A percentile compares a stretch with the other conserved stretches of the same genome.
Conservation (phyloP, 768 basidiomycete genomes). For the Paxillus involutus region DNA sequence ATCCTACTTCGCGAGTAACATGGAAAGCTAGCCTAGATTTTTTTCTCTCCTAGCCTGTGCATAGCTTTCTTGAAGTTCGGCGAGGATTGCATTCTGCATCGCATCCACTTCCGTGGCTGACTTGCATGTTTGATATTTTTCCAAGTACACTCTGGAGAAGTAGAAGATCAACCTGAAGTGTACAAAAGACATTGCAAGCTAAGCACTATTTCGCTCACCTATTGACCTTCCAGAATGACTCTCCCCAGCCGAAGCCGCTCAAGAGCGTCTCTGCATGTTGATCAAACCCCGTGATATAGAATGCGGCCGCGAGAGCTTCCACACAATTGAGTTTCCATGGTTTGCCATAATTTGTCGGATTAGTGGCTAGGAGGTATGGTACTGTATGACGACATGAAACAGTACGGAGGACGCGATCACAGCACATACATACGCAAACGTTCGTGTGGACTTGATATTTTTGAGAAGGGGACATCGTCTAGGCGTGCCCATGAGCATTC, state of each 20-base stretch:
- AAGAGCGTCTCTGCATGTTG: slow-evolving; percentile 77
- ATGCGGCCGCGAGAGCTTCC: slow-evolving; percentile 91
- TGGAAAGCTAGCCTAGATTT: slow-evolving; percentile 41
- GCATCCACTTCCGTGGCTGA: slow-evolving; percentile 55
- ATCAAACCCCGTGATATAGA: slow-evolving; percentile 90
- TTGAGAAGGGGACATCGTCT: slow-evolving; percentile 91
- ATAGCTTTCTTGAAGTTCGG: slow-evolving; percentile 65
- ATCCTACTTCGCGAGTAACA: background rate
- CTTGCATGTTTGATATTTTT: slow-evolving; percentile 73
- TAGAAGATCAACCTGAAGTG: background rate
- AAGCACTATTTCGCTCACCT: slow-evolving; percentile 37
- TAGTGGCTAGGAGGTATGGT: slow-evolving; percentile 92
- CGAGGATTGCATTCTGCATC: slow-evolving; percentile 68
- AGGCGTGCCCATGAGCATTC: slow-evolving; percentile 98
- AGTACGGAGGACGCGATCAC: background rate
- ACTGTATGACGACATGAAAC: slow-evolving; percentile 47
- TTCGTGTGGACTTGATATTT: slow-evolving; percentile 93
- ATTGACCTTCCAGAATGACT: slow-evolving; percentile 86
- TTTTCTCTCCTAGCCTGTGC: slow-evolving; percentile 47
- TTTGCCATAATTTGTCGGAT: slow-evolving; percentile 97
- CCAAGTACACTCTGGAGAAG: slow-evolving; percentile 45
- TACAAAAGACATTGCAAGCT: background rate
- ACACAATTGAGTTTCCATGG: slow-evolving; percentile 96
- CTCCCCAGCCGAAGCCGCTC: slow-evolving; percentile 88
- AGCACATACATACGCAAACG: slow-evolving; percentile 63